Evolutionary conservation across 352 stramenopile genomes (phyloP).

Genomic region (Pythium scleroteichum): DNA sequence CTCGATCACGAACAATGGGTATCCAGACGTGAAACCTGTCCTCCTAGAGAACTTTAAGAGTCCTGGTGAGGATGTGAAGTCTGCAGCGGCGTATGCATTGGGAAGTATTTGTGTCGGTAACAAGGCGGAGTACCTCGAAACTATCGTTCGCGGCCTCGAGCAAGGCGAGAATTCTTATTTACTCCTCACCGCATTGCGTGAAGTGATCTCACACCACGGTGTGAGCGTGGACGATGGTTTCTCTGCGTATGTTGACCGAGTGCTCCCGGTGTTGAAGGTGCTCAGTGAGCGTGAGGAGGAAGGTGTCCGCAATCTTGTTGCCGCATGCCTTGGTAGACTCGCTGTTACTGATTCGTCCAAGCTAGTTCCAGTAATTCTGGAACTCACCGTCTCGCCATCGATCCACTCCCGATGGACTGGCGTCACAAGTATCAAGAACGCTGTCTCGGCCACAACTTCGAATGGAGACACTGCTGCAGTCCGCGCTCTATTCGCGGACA

Average conservation of each 20-base stretch:
- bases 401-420: constrained; percentile 88
- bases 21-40: constrained; percentile 86
- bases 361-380: constrained; percentile 90
- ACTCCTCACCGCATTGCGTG: constrained; percentile 94
- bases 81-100: constrained; percentile 95
- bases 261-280: constrained; percentile 94
- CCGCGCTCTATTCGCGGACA: constrained; percentile 56
- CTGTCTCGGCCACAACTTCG: constrained; percentile 41
- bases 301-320: constrained; percentile 96
- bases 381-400: constrained; percentile 63
- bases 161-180: constrained; percentile 94
- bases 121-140: constrained; percentile 86
- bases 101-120: constrained; percentile 95
- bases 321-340: constrained; percentile 96
- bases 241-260: constrained; percentile 73
- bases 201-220: constrained; percentile 92
- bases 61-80: constrained; percentile 94
- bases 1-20: constrained; percentile 69
- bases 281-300: constrained; percentile 94
- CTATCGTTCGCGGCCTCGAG: constrained; percentile 94
- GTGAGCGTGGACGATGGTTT: constrained; percentile 76
- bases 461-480: constrained; percentile 39
- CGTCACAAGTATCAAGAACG: constrained; percentile 93
- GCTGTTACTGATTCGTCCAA: constrained; percentile 87
- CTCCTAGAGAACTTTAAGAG: constrained; percentile 90